phyloP scores from a whole-genome alignment of 331 rosid genomes.

The Telfairia occidentalis region DNA sequence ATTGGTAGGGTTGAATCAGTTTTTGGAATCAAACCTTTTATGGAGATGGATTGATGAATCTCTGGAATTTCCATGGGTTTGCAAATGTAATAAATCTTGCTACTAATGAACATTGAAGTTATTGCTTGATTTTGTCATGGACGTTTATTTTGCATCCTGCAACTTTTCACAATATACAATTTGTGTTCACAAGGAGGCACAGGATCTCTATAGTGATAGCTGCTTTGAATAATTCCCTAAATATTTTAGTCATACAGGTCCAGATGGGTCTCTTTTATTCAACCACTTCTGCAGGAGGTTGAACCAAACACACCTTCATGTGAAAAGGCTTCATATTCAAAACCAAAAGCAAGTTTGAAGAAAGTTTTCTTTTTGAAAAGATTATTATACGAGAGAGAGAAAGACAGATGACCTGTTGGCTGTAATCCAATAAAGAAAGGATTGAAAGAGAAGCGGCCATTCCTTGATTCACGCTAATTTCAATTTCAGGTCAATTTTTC shows the following conservation, averaged over 20 bases:
- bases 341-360: neutral
- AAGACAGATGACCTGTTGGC: neutral
- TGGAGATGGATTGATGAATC: slow-evolving; percentile 10
- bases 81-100: slow-evolving; percentile 13
- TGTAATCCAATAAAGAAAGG: neutral
- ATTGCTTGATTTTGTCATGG: neutral
- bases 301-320: neutral
- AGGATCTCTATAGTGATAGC: too few species aligned
- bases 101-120: neutral
- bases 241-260: neutral
- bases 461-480: too few species aligned
- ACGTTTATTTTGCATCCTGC: neutral
- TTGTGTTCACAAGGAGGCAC: too few species aligned
- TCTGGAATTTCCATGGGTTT: slow-evolving; percentile 1
- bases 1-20: neutral
- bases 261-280: neutral
- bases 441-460: too few species aligned
- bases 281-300: neutral
- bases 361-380: neutral
- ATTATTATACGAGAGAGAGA: neutral
- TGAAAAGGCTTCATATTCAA: neutral
- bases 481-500: too few species aligned
- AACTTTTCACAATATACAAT: neutral
- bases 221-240: neutral
- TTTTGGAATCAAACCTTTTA: neutral